Evolutionary conservation across 2,329 filamentous ascomycete species (phyloP), one percentile per base, ranked within the genome.

Genomic region (Waltergamsia citrina): DNA sequence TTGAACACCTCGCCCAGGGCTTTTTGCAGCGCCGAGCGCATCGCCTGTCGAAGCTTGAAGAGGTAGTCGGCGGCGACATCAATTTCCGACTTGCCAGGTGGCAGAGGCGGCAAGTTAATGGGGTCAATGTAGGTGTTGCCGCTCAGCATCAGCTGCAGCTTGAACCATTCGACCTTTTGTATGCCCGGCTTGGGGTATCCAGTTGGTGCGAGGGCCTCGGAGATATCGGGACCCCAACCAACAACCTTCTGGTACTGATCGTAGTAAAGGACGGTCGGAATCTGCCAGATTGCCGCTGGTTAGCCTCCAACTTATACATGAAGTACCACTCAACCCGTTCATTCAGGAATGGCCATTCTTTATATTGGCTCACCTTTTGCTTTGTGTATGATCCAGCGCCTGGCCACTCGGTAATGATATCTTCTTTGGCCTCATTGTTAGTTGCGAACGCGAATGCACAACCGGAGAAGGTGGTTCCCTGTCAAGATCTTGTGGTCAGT

Each of bases 161-260:
- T 96, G 74, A 98, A 96, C 92, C 92, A 98, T 65, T 96, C 92
- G 17, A 96, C 90, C 67, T 96, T 96, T 62, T 96, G 92, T 47
- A 98, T 90, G 43, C 90, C 90, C 22, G 85, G 85, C 68, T 96
- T 96, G 47, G 92, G 92, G 59, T 96, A 96, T 42, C 92, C 92
- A 26, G 92, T 96, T 20, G 92, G 92, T 34, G 92, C 90, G 44
- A 96, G 74, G 43, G 92, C 92, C 62, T 96, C 90, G 40, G 92
- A 86, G 50, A 96, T 96, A 68, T 98, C 92, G 37, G 90, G 88
- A 41, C 92, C 92, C 92, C 92, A 98, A 49, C 92, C 92, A n/a
- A 96, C 92, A 32, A 98, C 92, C 61, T 96, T 95, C 54, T 98
- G 92, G 60, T 95, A 94, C 62, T 96, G 90, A 56, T 98, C 92